Percentiles rank a stretch among this genome's conserved stretches.
phyloP scores from a whole-genome alignment of 495 filamentous ascomycete species.

The Patellaria atrata region DNA sequence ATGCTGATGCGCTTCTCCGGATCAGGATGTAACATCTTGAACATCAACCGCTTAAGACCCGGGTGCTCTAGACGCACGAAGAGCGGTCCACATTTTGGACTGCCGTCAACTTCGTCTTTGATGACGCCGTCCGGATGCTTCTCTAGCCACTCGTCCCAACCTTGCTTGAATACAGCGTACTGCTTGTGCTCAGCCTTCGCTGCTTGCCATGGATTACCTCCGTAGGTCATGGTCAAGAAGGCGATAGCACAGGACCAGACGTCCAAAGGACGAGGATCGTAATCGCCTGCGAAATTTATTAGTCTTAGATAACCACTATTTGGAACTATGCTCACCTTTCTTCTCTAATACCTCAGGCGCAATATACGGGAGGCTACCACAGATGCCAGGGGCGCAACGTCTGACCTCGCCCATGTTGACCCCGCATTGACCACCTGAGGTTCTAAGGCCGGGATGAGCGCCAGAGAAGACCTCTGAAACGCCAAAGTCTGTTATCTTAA shows the following conservation, averaged over 20 bases:
- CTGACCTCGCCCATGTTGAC: slow-evolving; percentile 50
- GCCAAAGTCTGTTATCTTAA: slow-evolving; percentile 75
- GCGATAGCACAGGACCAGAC: slow-evolving; percentile 69
- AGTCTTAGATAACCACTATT: too few relatives aligned
- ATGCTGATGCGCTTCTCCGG: slow-evolving; percentile 52
- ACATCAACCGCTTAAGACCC: slow-evolving; percentile 44
- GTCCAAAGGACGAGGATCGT: slow-evolving; percentile 62
- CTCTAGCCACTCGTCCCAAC: slow-evolving; percentile 46
- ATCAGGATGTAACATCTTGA: slow-evolving; percentile 65
- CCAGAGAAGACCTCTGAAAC: slow-evolving; percentile 63
- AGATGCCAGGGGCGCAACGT: slow-evolving; percentile 54
- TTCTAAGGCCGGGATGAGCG: slow-evolving; percentile 52
- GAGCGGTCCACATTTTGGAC: slow-evolving; percentile 35
- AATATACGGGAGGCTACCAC: slow-evolving; percentile 63
- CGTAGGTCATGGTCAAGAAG: slow-evolving; percentile 51
- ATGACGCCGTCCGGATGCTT: slow-evolving; percentile 36
- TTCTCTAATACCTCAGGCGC: slow-evolving; percentile 61
- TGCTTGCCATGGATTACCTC: slow-evolving; percentile 49
- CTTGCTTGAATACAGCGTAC: slow-evolving; percentile 44
- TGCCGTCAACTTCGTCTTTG: slow-evolving; percentile 25
- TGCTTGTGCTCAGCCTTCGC: slow-evolving; percentile 32
- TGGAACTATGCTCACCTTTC: slow-evolving; percentile 34
- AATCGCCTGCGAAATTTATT: slow-evolving; percentile 35
- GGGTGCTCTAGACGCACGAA: slow-evolving; percentile 35
- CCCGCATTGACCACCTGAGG: slow-evolving; percentile 49